A percentile compares a stretch with the other conserved stretches of the same genome.
phyloP scores from a whole-genome alignment of 169 alveolate species.

The Perkinsus chesapeaki region DNA sequence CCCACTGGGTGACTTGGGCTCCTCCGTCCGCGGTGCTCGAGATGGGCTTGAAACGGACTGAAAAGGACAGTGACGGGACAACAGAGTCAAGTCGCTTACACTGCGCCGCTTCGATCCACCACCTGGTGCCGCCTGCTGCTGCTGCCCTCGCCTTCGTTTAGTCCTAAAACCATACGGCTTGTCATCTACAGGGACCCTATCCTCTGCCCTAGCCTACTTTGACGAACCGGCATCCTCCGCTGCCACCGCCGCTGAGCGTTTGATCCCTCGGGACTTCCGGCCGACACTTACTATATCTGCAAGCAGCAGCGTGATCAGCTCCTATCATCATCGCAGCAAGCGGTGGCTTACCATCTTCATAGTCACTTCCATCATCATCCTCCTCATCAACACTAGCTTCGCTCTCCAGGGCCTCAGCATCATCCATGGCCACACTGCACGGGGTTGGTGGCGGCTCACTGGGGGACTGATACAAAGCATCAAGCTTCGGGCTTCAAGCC shows the following conservation, averaged over 20 bases:
- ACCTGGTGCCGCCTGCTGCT: no score
- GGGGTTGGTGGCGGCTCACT: background rate
- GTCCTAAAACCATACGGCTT: background rate
- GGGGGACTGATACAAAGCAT: background rate
- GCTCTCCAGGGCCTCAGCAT: background rate
- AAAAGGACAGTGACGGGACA: background rate
- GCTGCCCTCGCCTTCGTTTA: background rate
- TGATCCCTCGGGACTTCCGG: background rate
- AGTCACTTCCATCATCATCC: background rate
- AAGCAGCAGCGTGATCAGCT: background rate
- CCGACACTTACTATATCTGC: background rate
- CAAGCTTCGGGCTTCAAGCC: background rate
- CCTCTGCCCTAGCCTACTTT: no score
- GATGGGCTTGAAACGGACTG: background rate
- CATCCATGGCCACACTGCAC: background rate
- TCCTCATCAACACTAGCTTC: background rate
- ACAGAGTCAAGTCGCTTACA: background rate
- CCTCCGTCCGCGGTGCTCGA: background rate
- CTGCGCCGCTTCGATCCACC: background rate
- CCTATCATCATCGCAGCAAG: background rate
- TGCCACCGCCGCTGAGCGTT: background rate
- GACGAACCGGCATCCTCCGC: background rate
- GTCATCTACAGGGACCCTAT: background rate
- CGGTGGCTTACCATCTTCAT: background rate
- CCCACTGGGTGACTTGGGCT: background rate